A percentile compares a stretch with the other conserved stretches of the same genome.
Evolutionary conservation across 768 basidiomycete genomes (phyloP).

Genomic region (Leccinellum albellum): DNA sequence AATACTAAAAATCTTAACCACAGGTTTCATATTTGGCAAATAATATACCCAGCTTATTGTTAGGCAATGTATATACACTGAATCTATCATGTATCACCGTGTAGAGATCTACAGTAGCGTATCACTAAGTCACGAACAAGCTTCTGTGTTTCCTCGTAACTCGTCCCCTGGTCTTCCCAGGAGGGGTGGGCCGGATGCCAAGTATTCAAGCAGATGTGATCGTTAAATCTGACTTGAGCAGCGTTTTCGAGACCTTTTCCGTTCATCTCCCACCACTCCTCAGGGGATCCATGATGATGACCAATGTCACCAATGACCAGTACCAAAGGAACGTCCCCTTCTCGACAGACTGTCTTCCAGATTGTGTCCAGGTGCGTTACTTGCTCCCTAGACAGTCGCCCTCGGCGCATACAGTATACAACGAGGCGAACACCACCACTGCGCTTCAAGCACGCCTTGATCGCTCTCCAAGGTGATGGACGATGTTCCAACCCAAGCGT

Average conservation of each 20-base stretch:
- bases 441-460: constrained; percentile 12
- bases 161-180: constrained; percentile 13
- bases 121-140: constrained; percentile 12
- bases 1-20: too few relatives aligned
- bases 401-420: constrained; percentile 35
- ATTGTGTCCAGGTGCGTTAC: constrained; percentile 32
- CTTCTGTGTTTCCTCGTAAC: constrained; percentile 17
- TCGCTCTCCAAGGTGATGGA: constrained; percentile 12
- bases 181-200: constrained; percentile 15
- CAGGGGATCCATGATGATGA: constrained; percentile 15
- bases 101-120: constrained; percentile 6
- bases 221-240: constrained; percentile 14
- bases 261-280: constrained; percentile 20
- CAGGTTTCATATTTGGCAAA: too few relatives aligned
- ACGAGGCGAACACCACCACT: constrained; percentile 25
- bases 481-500: constrained; percentile 19
- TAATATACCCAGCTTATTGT: not conserved
- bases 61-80: not conserved
- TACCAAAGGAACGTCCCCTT: constrained; percentile 11
- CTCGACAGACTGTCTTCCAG: constrained; percentile 13
- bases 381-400: constrained; percentile 31
- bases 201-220: constrained; percentile 16
- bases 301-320: constrained; percentile 15
- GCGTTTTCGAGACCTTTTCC: constrained; percentile 1
- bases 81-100: constrained; percentile 3